A percentile compares a stretch with the other conserved stretches of the same genome.
Evolutionary conservation across 495 filamentous ascomycete genomes (phyloP).

Genomic region (Neurospora tetraspora): DNA sequence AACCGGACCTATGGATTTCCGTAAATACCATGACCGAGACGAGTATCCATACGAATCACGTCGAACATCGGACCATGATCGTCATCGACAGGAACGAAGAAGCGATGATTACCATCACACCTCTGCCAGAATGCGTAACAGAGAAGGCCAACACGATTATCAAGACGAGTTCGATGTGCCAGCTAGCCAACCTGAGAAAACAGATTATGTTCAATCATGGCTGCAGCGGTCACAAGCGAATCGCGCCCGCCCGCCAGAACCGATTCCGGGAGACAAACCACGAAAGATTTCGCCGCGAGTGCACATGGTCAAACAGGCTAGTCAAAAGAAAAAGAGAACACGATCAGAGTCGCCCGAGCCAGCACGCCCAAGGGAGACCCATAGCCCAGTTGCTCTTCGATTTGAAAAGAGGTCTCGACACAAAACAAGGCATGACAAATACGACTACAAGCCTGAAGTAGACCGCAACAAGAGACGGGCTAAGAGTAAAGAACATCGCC

Average conservation of each 20-base stretch:
- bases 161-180: not conserved
- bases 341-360: not conserved
- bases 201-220: constrained; percentile 25
- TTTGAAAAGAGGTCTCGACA: constrained; percentile 52
- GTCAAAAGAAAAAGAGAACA: constrained; percentile 6
- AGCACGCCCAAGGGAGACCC: not conserved
- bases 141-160: not conserved
- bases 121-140: not conserved
- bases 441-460: constrained; percentile 32
- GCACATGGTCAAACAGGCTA: not conserved
- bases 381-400: not conserved
- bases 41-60: not conserved
- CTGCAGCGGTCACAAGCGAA: constrained; percentile 19
- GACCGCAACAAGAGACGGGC: constrained; percentile 21
- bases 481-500: not conserved
- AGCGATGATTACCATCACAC: not conserved
- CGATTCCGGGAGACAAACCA: constrained; percentile 5
- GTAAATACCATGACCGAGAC: not conserved
- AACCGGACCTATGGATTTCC: not conserved
- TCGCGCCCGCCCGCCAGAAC: constrained; percentile 2
- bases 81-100: not conserved
- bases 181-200: not conserved
- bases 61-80: not conserved
- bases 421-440: constrained; percentile 52
- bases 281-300: not conserved